phyloP scores from a whole-genome alignment of 306 rosid genomes.

The Quercus suber region DNA sequence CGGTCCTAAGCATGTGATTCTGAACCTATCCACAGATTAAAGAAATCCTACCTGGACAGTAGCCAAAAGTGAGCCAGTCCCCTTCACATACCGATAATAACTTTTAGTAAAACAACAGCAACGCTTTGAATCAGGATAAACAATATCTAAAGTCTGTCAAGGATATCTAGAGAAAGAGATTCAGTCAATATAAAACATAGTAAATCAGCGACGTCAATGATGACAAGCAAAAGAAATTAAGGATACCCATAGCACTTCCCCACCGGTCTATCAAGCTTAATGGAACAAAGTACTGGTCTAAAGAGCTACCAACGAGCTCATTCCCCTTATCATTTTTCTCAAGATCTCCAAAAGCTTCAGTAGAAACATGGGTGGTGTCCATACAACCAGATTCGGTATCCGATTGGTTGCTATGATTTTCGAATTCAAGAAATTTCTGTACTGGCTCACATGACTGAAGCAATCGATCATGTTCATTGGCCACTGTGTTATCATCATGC shows the following conservation, averaged over 20 bases:
- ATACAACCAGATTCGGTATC: conserved; percentile 25
- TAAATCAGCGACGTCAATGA: conserved; percentile 8
- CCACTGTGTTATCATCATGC: conserved; percentile 20
- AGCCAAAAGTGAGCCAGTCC: conserved; percentile 92
- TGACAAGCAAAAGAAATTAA: conserved; percentile 21
- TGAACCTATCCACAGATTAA: neutral
- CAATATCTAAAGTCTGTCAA: conserved; percentile 63
- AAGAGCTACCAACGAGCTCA: conserved; percentile 23
- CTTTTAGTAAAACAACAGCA: conserved; percentile 97
- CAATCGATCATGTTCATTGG: conserved; percentile 39
- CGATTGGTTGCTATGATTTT: conserved; percentile 30
- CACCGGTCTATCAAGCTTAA: conserved; percentile 82
- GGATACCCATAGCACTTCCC: conserved; percentile 99
- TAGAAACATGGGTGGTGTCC: conserved; percentile 19
- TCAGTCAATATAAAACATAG: conserved; percentile 1
- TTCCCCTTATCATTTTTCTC: conserved; percentile 24
- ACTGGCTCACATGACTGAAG: conserved; percentile 74
- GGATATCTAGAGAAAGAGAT: conserved; percentile 23
- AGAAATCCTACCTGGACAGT: conserved; percentile 59
- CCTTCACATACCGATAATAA: conserved; percentile 88
- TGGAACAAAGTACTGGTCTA: conserved; percentile 66
- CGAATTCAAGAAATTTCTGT: conserved; percentile 62
- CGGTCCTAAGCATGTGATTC: neutral
- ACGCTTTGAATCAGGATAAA: conserved; percentile 82
- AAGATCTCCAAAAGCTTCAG: conserved; percentile 19